Evolutionary conservation across 2,329 filamentous ascomycete species (phyloP), one percentile per base, ranked within the genome.

Genomic region (Colletotrichum endophyticum): DNA sequence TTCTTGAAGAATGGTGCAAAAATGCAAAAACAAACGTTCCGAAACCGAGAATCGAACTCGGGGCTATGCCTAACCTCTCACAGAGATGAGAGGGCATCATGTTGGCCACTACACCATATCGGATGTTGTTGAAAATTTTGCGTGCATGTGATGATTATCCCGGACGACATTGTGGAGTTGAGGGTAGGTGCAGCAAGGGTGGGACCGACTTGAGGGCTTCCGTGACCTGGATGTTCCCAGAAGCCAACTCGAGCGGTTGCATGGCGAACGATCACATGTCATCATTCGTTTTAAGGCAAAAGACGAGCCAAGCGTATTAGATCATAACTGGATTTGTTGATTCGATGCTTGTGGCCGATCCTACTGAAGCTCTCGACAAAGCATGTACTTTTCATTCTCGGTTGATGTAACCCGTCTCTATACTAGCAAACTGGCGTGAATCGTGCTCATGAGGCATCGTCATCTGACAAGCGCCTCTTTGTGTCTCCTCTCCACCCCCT

Each of bases 51-150:
- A 73, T 75, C 70, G 61, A 75, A 75, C 70, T 73, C 73, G 73
- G 73, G 68, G 73, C 73, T 72, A 75, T 75, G 73, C 69, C 70
- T 73, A 73, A 44, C 73, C 63, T 73, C n/a, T 57, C 73, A 30
- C 3, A 3, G 8, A 27, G 15, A 69, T 75, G 73, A 75, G 69
- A 75, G 73, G 73, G 39, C 69, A 75, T 75, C 70, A 73, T 69
- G 57, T 73, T 73, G 63, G 70, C 70, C 73, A 76, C 73, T 76
- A 73, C 69, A 75, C 70, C 70, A 76, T 73, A 73, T 73, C 73
- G 70, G 73, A 75, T 32, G 6, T 13, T 32, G 25, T 49, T 70
- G 53, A 25, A 25, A 62, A 12, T 13, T 34, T 2, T 2, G 15
- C 3, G 5, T 3, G 5, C 2, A 57, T 13, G 30, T 36, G 16